Evolutionary conservation across 2,329 filamentous ascomycete genomes (phyloP).

Genomic region (Cytospora schulzeri): DNA sequence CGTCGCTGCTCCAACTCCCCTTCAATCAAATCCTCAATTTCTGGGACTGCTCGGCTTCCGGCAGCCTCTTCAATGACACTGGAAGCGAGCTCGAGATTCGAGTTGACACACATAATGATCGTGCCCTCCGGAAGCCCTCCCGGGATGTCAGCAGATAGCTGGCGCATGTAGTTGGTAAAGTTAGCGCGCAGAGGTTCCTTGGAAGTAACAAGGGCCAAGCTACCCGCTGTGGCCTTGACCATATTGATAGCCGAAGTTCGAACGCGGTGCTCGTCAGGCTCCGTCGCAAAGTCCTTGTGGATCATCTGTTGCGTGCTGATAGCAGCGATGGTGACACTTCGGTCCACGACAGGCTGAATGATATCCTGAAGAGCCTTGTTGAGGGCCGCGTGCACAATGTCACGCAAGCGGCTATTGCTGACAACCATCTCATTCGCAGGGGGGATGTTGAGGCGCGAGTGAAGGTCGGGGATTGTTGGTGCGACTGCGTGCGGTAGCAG

Average conservation of each 20-base stretch:
- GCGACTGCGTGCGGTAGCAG: slow-evolving; percentile 78
- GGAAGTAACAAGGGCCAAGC: slow-evolving; percentile 93
- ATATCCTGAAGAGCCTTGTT: slow-evolving; percentile 93
- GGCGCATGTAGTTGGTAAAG: slow-evolving; percentile 94
- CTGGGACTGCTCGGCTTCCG: slow-evolving; percentile 86
- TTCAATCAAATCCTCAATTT: slow-evolving; percentile 94
- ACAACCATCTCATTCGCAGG: slow-evolving; percentile 80
- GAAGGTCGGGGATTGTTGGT: slow-evolving; percentile 81
- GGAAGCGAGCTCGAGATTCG: slow-evolving; percentile 92
- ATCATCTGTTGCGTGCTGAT: slow-evolving; percentile 96
- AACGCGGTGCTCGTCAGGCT: slow-evolving; percentile 84
- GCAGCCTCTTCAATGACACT: slow-evolving; percentile 94
- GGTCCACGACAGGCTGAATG: slow-evolving; percentile 94
- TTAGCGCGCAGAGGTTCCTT: slow-evolving; percentile 96
- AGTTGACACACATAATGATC: slow-evolving; percentile 98
- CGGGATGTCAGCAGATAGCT: slow-evolving; percentile 66
- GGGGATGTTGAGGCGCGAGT: slow-evolving; percentile 77
- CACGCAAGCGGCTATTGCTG: slow-evolving; percentile 65
- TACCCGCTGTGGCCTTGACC: slow-evolving; percentile 92
- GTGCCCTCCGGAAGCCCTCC: slow-evolving; percentile 89
- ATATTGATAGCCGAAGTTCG: slow-evolving; percentile 87
- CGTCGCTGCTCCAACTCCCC: slow-evolving; percentile 76
- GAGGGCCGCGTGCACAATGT: slow-evolving; percentile 83
- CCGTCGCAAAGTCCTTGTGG: slow-evolving; percentile 93
- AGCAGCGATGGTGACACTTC: slow-evolving; percentile 95